Conservation (phyloP, 371 early-diverging fungal species). For the Circinella umbellata region DNA sequence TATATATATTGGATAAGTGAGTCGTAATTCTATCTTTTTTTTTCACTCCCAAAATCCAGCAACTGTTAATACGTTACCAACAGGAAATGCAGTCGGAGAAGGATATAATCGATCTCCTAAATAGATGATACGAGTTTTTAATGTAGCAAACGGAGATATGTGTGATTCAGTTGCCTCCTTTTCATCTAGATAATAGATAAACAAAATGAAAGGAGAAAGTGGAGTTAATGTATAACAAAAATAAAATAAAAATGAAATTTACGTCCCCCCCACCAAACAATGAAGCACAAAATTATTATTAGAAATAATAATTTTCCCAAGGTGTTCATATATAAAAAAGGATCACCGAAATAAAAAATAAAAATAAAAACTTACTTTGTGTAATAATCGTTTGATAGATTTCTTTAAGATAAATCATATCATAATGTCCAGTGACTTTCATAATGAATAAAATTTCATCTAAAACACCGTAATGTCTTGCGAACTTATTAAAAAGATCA, state of each 20-base stretch:
- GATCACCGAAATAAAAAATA: not conserved
- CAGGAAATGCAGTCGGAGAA: constrained; percentile 10
- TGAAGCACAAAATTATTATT: too few relatives aligned
- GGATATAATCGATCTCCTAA: constrained; percentile 9
- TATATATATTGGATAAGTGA: not conserved
- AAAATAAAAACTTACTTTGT: constrained; percentile 4
- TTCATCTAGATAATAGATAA: not conserved
- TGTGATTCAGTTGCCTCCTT: not conserved
- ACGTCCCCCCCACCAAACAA: too few relatives aligned
- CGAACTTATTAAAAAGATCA: constrained; percentile 13
- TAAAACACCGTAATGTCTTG: constrained; percentile 4
- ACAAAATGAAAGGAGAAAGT: too few relatives aligned
- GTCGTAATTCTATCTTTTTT: not conserved
- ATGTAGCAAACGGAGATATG: not conserved
- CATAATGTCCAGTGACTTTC: constrained; percentile 4
- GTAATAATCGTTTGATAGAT: not conserved
- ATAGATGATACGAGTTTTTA: not conserved
- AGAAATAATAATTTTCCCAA: not conserved
- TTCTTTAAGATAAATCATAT: not conserved
- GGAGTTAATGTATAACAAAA: too few relatives aligned
- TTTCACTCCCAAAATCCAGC: too few relatives aligned
- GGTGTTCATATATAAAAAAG: too few relatives aligned
- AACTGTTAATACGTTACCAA: constrained; percentile 8
- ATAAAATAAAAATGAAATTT: too few relatives aligned
- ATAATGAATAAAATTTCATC: constrained; percentile 12